phyloP scores from a whole-genome alignment of 2,329 filamentous ascomycete genomes.

The Ascochyta fabae region DNA sequence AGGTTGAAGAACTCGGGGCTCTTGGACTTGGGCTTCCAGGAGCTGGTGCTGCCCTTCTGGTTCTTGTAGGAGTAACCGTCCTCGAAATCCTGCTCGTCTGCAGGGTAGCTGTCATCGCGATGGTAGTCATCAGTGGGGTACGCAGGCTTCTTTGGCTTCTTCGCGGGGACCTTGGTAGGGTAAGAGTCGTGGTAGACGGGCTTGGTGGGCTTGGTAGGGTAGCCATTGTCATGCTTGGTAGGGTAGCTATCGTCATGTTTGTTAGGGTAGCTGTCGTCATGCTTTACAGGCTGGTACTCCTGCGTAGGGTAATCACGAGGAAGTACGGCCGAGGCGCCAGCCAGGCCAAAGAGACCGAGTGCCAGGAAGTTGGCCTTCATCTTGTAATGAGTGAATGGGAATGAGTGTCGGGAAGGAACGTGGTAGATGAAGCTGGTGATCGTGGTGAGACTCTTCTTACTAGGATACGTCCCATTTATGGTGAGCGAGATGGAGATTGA shows the following conservation, averaged over 20 bases:
- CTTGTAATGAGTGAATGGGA: slow-evolving; percentile 23
- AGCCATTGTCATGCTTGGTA: background rate
- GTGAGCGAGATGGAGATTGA: slow-evolving; percentile 25
- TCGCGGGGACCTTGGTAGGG: background rate
- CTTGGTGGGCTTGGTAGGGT: background rate
- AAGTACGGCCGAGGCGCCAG: slow-evolving; percentile 23
- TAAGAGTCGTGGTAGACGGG: background rate
- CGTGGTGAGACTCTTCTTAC: slow-evolving; percentile 28
- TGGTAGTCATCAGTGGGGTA: background rate
- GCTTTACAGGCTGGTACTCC: background rate
- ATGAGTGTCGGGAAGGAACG: slow-evolving; percentile 30
- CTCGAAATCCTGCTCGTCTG: slow-evolving; percentile 7
- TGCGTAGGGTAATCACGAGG: slow-evolving; percentile 11
- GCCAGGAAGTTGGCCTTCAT: slow-evolving; percentile 30
- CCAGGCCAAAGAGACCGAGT: slow-evolving; percentile 26
- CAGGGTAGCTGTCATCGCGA: background rate
- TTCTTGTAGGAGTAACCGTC: slow-evolving; percentile 7
- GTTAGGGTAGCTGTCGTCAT: background rate
- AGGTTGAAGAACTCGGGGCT: slow-evolving; percentile 35
- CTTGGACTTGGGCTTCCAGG: slow-evolving; percentile 35
- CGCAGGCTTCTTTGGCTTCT: background rate
- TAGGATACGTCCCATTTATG: slow-evolving; percentile 37
- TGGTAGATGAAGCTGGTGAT: slow-evolving; percentile 23
- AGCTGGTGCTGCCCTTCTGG: background rate
- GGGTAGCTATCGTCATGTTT: background rate